Base-by-base conservation (phyloP, 1,284 basidiomycete genomes). In the Trametes versicolor region DNA sequence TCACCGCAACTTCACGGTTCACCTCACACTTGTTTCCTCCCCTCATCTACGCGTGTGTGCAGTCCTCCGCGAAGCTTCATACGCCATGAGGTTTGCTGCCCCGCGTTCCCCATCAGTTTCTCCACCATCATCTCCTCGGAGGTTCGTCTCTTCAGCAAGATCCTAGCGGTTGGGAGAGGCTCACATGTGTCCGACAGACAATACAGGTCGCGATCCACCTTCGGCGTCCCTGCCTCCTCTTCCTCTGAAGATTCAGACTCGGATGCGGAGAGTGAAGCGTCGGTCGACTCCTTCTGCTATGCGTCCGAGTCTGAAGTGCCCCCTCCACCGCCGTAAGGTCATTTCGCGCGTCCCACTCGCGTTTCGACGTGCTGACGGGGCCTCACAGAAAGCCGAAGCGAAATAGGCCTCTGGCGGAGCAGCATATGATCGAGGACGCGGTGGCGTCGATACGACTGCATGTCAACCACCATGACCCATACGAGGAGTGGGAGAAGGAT, bases 401-500 rank as follows among this genome's bases (percentile, higher is more conserved):
- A 23, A 55, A 67, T 21, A 71, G 73, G 41, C 71, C 79, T 25
- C 73, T 80, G 2, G 78, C 83, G 5, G 87, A 91, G 69, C 79
- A 80, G 60, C 80, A 83, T 39, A 75, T 85, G 45, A 79, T 89
- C 48, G 86, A 90, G 65, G 92, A 92, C 25, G 88, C 88, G 0
- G 78, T 93, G 5, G 85, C 88, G 5, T 85, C 90, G 9, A 91
- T 93, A 64, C 85, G 90, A 23, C 80, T 90, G 41, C 85, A 85
- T 21, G 84, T 87, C 17, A 83, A 84, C 62, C 84, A 93, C 79
- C 80, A 86, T 62, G 92, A 93, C 71, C 88, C 88, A 21, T 92
- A 92, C 67, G 90, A 92, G 77, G 90, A 93, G 70, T 93, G 91
- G 91, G 87, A 91, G 77, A 84, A 83, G 65, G 80, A 87, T 69